A percentile compares a stretch with the other conserved stretches of the same genome.
phyloP scores from a whole-genome alignment of 2,329 filamentous ascomycete species.

The Aspergillus sojae region DNA sequence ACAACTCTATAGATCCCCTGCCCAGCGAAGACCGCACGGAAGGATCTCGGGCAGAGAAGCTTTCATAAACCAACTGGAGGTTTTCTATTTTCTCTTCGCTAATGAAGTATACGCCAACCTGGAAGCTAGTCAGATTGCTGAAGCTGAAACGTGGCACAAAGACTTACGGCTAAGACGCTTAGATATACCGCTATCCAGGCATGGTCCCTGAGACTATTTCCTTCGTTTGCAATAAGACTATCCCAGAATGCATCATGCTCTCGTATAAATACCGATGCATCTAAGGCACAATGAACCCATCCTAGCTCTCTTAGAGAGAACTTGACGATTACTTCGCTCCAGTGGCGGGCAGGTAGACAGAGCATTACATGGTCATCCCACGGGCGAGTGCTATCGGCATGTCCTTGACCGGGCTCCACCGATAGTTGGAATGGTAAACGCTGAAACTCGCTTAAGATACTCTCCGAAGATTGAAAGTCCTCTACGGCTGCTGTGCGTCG shows the following conservation, averaged over 20 bases:
- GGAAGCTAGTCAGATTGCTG: neutral
- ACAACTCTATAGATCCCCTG: neutral
- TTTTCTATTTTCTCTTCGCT: neutral
- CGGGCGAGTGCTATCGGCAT: neutral
- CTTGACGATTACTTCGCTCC: neutral
- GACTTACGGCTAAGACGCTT: neutral
- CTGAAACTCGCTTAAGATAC: neutral
- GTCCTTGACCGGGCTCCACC: neutral
- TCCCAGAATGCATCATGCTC: neutral
- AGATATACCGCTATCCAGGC: neutral
- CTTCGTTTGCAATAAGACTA: neutral
- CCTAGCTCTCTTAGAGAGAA: neutral
- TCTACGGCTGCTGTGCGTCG: neutral
- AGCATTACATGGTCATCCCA: neutral
- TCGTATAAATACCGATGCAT: neutral
- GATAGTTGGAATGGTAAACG: neutral
- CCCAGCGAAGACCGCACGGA: neutral
- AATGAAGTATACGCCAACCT: neutral
- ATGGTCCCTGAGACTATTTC: neutral
- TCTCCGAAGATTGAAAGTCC: neutral
- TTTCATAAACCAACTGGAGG: neutral
- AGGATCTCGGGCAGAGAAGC: neutral
- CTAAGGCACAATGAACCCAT: neutral
- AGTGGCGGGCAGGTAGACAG: neutral
- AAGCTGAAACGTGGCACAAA: neutral